Evolutionary conservation across 208 protist genomes (phyloP), one percentile per base, ranked within the genome.

Genomic region (Acanthamoeba sp.): DNA sequence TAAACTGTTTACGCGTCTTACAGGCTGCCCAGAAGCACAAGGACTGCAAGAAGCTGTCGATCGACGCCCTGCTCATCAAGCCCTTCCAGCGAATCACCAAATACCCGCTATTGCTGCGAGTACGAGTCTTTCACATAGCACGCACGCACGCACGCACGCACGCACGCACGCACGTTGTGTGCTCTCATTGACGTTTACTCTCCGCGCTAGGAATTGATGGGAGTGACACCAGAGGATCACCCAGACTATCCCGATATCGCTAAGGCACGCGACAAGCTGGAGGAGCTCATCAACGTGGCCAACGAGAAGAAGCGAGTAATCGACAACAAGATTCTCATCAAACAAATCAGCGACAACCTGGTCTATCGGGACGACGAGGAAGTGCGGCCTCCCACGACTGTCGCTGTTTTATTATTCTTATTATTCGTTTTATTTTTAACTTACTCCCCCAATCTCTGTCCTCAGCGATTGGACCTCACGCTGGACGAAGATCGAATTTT

Each of bases 81-180:
- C 88, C 88, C 42, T 93, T 93, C 64, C 88, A 93, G 36, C 57
- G 88, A 59, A 93, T 93, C 27, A 93, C 88, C 29, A 93, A 93
- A 22, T 93, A 93, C 52, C 88, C 88, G 12, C 88, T 93, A 14
- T 57, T 92, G 7, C 24, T 92, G n/a, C 55, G 87, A 36, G 87
- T 89, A 89, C 82, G 82, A 7, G 0, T 27, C n/a, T n/a, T n/a
- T n/a, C n/a, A n/a, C n/a, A n/a, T n/a, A n/a, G n/a, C n/a, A n/a
- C n/a, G n/a, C n/a, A n/a, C n/a, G n/a, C n/a, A n/a, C n/a, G n/a
- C n/a, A n/a, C n/a, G n/a, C n/a, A n/a, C n/a, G n/a, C n/a, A n/a
- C n/a, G n/a, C n/a, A 48, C 29, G 22, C 76, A 34, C 45, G 22
- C 73, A 52, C 14, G 1, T 29, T 32, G 29, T 16, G 2, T 71